Percentiles rank a stretch among this genome's conserved stretches.
Evolutionary conservation across 352 stramenopile genomes (phyloP).

Genomic region (Thraustotheca clavata): DNA sequence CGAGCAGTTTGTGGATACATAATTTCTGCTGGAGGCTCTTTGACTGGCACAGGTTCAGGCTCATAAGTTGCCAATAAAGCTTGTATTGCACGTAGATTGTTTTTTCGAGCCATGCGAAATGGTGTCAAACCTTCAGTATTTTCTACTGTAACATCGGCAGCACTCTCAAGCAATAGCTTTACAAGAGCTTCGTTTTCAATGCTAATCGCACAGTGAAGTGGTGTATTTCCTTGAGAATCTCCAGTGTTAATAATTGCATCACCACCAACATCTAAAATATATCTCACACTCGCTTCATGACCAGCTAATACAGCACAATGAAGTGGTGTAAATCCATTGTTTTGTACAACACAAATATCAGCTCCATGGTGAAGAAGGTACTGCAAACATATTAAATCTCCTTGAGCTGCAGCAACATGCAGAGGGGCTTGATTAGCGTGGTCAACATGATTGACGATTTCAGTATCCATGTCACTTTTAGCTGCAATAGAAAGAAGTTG

Average conservation of each 20-base stretch:
- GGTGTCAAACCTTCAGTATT: constrained; percentile 59
- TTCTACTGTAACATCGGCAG: constrained; percentile 48
- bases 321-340: constrained; percentile 69
- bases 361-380: constrained; percentile 68
- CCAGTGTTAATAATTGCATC: constrained; percentile 74
- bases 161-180: constrained; percentile 64
- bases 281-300: constrained; percentile 59
- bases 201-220: constrained; percentile 63
- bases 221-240: constrained; percentile 64
- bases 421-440: constrained; percentile 69
- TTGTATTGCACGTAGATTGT: constrained; percentile 18
- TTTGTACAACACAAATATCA: constrained; percentile 74
- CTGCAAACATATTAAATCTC: constrained; percentile 62
- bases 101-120: constrained; percentile 44
- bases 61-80: constrained; percentile 19
- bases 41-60: constrained; percentile 5
- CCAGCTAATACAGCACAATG: constrained; percentile 60
- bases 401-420: constrained; percentile 59
- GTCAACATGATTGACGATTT: constrained; percentile 84
- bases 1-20: not conserved
- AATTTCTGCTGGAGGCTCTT: not conserved
- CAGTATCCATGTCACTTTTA: constrained; percentile 78
- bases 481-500: constrained; percentile 61
- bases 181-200: constrained; percentile 53
- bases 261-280: constrained; percentile 73